phyloP scores from a whole-genome alignment of 192 early-diverging fungal species.

The Coemansia sp. region DNA sequence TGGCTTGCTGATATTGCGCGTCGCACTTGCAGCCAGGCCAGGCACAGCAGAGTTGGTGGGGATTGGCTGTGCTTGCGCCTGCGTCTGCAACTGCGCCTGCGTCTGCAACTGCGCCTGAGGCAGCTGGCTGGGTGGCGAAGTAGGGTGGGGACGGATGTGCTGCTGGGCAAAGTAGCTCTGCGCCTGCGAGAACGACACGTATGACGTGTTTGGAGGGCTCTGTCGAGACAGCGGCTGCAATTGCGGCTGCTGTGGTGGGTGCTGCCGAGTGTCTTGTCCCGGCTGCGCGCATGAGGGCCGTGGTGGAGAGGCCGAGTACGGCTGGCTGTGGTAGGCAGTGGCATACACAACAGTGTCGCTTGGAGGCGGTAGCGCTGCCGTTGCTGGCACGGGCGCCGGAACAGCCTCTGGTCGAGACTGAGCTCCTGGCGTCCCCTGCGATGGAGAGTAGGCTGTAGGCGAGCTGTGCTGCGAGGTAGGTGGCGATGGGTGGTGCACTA shows the following conservation, averaged over 20 bases:
- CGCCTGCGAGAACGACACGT: constrained; percentile 24
- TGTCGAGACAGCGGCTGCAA: constrained; percentile 17
- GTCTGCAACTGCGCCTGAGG: background rate
- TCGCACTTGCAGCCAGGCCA: constrained; percentile 5
- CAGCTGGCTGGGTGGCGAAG: constrained; percentile 4
- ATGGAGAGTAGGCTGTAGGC: constrained; percentile 8
- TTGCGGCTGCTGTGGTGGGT: constrained; percentile 22
- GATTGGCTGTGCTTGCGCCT: constrained; percentile 9
- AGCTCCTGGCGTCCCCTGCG: constrained; percentile 10
- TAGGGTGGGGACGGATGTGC: background rate
- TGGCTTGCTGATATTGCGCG: constrained; percentile 45
- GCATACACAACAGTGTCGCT: constrained; percentile 15
- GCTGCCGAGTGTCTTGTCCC: constrained; percentile 13
- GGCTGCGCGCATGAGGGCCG: constrained; percentile 4
- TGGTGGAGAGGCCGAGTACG: constrained; percentile 22
- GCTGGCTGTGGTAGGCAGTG: constrained; percentile 12
- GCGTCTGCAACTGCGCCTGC: too few species aligned
- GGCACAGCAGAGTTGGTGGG: constrained; percentile 8
- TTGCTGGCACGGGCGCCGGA: constrained; percentile 13
- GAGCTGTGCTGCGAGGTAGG: constrained; percentile 38
- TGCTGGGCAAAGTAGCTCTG: constrained; percentile 33
- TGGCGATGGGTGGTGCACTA: constrained; percentile 31
- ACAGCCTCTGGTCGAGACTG: constrained; percentile 3
- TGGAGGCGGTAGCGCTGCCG: constrained; percentile 14
- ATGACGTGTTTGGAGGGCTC: constrained; percentile 19